Percentiles rank a stretch among this genome's conserved stretches.
Evolutionary conservation across 192 early-diverging fungal species (phyloP).

Genomic region (Jimgerdemannia flammicorona): DNA sequence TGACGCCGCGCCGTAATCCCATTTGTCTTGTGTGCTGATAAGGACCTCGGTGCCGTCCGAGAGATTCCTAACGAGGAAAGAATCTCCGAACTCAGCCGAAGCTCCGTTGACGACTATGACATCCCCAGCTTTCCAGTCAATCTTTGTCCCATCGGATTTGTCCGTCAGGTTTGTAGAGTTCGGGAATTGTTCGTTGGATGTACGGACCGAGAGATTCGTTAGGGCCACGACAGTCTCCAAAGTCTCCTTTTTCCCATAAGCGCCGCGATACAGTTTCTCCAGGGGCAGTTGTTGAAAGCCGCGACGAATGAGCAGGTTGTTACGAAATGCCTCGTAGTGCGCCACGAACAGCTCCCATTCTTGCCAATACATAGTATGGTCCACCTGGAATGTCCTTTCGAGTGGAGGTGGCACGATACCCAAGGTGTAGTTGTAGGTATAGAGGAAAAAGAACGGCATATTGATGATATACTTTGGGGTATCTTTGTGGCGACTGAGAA

Average conservation of each 20-base stretch:
- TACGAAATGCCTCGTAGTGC: conserved; percentile 8
- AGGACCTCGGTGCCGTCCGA: not conserved
- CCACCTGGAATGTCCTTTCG: not conserved
- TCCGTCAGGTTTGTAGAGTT: no score
- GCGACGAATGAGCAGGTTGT: not conserved
- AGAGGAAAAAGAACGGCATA: conserved; percentile 11
- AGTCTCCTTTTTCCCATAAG: conserved; percentile 1
- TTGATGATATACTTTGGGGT: conserved; percentile 1
- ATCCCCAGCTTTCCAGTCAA: no score
- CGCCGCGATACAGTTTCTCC: conserved; percentile 3
- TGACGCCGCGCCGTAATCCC: not conserved
- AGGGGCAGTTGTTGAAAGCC: not conserved
- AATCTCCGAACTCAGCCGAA: conserved; percentile 10
- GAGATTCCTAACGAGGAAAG: not conserved
- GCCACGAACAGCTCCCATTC: conserved; percentile 10
- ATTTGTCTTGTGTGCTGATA: conserved; percentile 5
- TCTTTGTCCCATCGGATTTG: not conserved
- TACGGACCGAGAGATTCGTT: not conserved
- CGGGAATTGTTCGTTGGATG: conserved; percentile 3
- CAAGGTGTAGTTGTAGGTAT: conserved; percentile 1
- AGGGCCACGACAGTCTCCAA: conserved; percentile 7
- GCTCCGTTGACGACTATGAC: conserved; percentile 10
- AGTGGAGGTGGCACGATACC: not conserved
- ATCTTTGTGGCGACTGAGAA: no score
- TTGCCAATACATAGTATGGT: no score